Conservation (phyloP, 164 flowering plant species). For the Annona squamosa region DNA sequence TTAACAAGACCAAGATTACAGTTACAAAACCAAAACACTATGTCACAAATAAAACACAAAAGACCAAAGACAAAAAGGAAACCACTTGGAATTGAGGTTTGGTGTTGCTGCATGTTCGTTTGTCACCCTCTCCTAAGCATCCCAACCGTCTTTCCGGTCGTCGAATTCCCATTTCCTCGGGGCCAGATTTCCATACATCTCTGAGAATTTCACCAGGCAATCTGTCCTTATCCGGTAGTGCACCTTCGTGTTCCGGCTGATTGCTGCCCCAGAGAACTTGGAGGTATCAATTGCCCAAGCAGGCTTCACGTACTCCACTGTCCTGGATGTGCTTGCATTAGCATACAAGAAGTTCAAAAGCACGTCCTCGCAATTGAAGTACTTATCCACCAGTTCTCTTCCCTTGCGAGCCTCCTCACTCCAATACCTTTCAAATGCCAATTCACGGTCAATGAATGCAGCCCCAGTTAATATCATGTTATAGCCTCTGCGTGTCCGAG, state of each 20-base stretch:
- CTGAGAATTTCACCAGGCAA: conserved; percentile 57
- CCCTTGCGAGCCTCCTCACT: conserved; percentile 57
- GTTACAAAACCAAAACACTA: neutral
- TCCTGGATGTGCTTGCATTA: conserved; percentile 52
- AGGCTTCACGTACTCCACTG: conserved; percentile 83
- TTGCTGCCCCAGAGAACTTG: conserved; percentile 75
- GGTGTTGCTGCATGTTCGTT: neutral
- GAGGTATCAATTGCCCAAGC: conserved; percentile 89
- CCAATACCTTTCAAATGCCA: conserved; percentile 76
- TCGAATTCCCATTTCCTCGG: conserved; percentile 52
- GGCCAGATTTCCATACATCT: conserved; percentile 63
- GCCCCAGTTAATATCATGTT: conserved; percentile 93
- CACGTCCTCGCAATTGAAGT: conserved; percentile 89
- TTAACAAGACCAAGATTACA: neutral
- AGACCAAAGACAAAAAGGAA: neutral
- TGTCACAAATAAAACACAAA: neutral
- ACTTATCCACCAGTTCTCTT: conserved; percentile 57
- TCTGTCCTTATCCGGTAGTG: conserved; percentile 65
- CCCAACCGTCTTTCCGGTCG: conserved; percentile 75
- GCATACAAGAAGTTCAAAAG: conserved; percentile 77
- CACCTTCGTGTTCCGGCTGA: conserved; percentile 64
- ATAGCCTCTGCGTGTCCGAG: conserved; percentile 60
- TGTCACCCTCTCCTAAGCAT: conserved; percentile 37
- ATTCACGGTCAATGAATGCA: conserved; percentile 56
- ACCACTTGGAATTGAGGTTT: too few relatives aligned